phyloP scores from a whole-genome alignment of 305 asterid species.

The Ajuga reptans region DNA sequence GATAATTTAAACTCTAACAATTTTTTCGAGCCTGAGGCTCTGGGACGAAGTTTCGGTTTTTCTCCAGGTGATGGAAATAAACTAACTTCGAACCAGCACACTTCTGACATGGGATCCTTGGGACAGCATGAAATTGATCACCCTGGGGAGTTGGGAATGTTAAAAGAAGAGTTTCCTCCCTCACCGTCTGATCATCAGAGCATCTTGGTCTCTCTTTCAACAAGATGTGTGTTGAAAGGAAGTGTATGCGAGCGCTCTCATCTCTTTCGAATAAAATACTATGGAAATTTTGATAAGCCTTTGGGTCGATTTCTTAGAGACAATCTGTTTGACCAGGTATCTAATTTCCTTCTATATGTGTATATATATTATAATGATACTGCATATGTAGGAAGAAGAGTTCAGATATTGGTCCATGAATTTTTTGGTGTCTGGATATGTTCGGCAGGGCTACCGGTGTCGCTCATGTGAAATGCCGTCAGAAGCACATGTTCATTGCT shows the following conservation, averaged over 20 bases:
- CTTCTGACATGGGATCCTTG: constrained; percentile 24
- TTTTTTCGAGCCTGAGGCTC: constrained; percentile 24
- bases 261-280: constrained; percentile 70
- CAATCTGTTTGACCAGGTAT: constrained; percentile 65
- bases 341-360: constrained; percentile 1
- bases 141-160: constrained; percentile 32
- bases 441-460: constrained; percentile 49
- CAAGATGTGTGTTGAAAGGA: constrained; percentile 66
- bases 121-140: constrained; percentile 30
- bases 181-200: constrained; percentile 66
- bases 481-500: constrained; percentile 73
- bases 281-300: constrained; percentile 67
- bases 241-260: constrained; percentile 78
- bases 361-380: background rate
- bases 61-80: constrained; percentile 33
- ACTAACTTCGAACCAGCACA: constrained; percentile 22
- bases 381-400: constrained; percentile 14
- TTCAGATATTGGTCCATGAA: constrained; percentile 13
- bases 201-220: constrained; percentile 70
- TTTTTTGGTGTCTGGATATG: constrained; percentile 11
- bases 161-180: constrained; percentile 55
- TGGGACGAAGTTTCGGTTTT: constrained; percentile 26
- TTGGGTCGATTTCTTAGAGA: constrained; percentile 69
- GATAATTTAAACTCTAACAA: constrained; percentile 20
- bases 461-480: constrained; percentile 66